Evolutionary conservation across 208 protist genomes (phyloP).

Genomic region (Leishmania gerbilli): DNA sequence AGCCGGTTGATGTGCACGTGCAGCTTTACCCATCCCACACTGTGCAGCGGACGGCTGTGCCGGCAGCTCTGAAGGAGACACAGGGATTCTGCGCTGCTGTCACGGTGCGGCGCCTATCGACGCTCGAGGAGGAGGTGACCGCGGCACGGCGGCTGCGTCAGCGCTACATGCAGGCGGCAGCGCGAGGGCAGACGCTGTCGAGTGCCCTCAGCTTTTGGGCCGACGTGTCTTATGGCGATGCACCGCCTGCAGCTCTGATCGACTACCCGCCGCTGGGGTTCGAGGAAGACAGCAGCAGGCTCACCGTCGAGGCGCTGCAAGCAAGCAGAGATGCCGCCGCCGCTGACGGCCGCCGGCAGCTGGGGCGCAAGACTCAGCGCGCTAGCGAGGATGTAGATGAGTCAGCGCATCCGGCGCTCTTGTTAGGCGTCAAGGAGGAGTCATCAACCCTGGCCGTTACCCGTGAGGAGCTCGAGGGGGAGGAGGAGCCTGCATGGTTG

Average conservation of each 20-base stretch:
- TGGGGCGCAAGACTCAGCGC: constrained; percentile 1
- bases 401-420: constrained; percentile 1
- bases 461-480: background rate
- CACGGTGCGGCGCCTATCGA: constrained; percentile 41
- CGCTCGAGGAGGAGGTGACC: constrained; percentile 34
- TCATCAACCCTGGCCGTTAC: too few species aligned
- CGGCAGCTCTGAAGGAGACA: constrained; percentile 6
- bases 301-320: constrained; percentile 1
- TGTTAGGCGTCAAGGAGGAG: constrained; percentile 5
- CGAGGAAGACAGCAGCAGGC: background rate
- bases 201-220: constrained; percentile 68
- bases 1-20: constrained; percentile 61
- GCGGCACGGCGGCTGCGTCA: constrained; percentile 28
- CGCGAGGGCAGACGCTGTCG: constrained; percentile 68
- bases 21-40: constrained; percentile 46
- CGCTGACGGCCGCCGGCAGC: constrained; percentile 2
- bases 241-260: constrained; percentile 7
- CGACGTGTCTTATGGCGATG: constrained; percentile 35
- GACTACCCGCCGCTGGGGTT: constrained; percentile 39
- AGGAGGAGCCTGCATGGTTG: background rate
- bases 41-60: background rate
- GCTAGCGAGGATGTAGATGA: constrained; percentile 2
- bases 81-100: constrained; percentile 47
- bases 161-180: constrained; percentile 51
- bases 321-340: background rate